Base-by-base conservation (phyloP, 2,329 filamentous ascomycete species). In the Calonectria hawksworthii region DNA sequence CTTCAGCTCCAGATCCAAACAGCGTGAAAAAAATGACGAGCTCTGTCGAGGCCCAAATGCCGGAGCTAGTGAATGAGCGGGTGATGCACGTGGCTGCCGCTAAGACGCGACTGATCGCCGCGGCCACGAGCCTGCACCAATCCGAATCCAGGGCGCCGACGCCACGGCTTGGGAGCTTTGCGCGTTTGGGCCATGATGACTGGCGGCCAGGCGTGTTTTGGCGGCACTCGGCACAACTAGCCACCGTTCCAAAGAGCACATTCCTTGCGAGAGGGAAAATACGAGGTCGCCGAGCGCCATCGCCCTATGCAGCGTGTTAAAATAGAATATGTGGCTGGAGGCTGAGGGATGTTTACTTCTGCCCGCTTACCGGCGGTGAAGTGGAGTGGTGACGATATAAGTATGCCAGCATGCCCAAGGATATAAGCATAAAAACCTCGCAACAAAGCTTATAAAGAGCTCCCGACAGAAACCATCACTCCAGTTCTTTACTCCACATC, bases 181-280 rank as follows among this genome's bases (percentile, higher is more conserved):
- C 52, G 56, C 44, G 44, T 34, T 34, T 44, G 23, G 41, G 30
- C 63, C 30, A 61, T 36, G 28, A 41, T 59, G 14, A 28, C 28
- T 16, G 41, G 51, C 32, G 26, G 13, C 8, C 13, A 23, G 64
- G 26, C 70, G 32, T 44, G 28, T 28, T 32, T 63, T 44, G 21
- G 28, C 70, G 70, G 70, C 56, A 65, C 30, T 73, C 71, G 71
- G 71, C 71, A 69, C 66, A 67, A 38, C 41, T 73, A 70, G 66
- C 34, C 32, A 64, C 34, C 21, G 38, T n/a, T n/a, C 7, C 38
- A 41, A 65, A 56, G 26, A 14, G 26, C 36, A 41, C 30, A 23
- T 38, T 32, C 23, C 47, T 36, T 38, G 23, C 28, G 14, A 47
- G 56, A 51, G 32, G 13, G 16, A 41, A 68, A 70, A 63, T 73